These are phyloP conservation scores for Phytopythium kandeliae DNA, from an alignment of 352 stramenopile species.

Conservation along the genomic window DNA sequence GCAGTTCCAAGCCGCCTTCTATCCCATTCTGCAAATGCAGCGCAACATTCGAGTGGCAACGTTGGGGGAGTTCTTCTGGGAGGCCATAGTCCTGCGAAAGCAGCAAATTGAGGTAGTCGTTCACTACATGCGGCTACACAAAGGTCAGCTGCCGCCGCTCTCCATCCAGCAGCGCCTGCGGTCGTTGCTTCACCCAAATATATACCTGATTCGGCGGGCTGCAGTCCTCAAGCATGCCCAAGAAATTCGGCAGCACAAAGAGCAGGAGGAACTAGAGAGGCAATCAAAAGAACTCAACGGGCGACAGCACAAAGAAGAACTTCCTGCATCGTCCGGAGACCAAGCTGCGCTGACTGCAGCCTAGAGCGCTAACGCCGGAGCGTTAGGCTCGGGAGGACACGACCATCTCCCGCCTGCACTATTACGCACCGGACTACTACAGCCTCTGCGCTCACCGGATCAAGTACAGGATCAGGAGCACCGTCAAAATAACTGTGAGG, in stretches of 20 bases:
- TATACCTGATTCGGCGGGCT: constrained; percentile 22
- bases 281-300: neutral
- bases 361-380: neutral
- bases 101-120: constrained; percentile 43
- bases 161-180: constrained; percentile 22
- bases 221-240: constrained; percentile 39
- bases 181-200: constrained; percentile 21
- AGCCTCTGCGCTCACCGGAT: constrained; percentile 6
- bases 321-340: neutral
- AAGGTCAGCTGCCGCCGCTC: constrained; percentile 40
- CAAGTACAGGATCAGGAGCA: constrained; percentile 50
- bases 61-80: constrained; percentile 51
- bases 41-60: constrained; percentile 41
- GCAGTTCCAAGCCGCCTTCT: constrained; percentile 64
- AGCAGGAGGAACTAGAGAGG: constrained; percentile 11
- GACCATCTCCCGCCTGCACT: neutral
- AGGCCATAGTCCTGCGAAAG: constrained; percentile 22
- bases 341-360: neutral
- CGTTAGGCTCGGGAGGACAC: neutral
- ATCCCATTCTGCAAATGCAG: constrained; percentile 60
- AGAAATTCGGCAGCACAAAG: constrained; percentile 7
- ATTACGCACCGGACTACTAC: neutral
- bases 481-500: constrained; percentile 52
- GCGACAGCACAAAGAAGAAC: neutral
- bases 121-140: constrained; percentile 56